phyloP scores from a whole-genome alignment of 495 filamentous ascomycete genomes.

The Pseudevernia furfuracea region DNA sequence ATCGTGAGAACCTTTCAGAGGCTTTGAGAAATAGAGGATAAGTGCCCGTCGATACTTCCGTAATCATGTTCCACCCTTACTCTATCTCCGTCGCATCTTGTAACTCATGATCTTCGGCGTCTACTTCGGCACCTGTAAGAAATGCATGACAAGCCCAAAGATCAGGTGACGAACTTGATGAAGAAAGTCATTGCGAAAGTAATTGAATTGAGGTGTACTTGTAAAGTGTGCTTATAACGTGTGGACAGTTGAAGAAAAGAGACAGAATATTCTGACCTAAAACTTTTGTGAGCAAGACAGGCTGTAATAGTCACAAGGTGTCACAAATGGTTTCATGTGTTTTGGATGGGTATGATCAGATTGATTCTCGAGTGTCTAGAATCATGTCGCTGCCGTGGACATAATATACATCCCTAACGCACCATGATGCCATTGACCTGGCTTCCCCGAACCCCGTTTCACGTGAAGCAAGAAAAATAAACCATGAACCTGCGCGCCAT shows the following conservation, averaged over 20 bases:
- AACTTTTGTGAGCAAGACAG: slow-evolving; percentile 21
- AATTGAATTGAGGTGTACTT: no score
- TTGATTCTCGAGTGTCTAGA: slow-evolving; percentile 33
- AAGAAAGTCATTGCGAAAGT: background rate
- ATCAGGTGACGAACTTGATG: background rate
- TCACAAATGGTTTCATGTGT: background rate
- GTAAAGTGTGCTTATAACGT: no score
- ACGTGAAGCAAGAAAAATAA: slow-evolving; percentile 54
- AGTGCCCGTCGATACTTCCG: background rate
- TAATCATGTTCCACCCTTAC: background rate
- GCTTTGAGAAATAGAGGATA: background rate
- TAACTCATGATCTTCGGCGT: background rate
- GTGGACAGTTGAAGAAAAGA: background rate
- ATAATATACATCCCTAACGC: slow-evolving; percentile 88
- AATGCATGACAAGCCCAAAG: background rate
- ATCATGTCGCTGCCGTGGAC: slow-evolving; percentile 57
- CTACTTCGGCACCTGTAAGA: background rate
- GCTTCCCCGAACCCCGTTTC: slow-evolving; percentile 84
- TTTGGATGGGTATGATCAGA: slow-evolving; percentile 16
- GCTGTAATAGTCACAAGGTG: slow-evolving; percentile 28
- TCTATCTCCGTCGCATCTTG: background rate
- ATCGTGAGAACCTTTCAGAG: background rate
- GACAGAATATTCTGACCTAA: background rate
- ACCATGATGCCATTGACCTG: slow-evolving; percentile 66
- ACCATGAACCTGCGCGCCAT: slow-evolving; percentile 31